Evolutionary conservation across 306 rosid genomes (phyloP), one percentile per base, ranked within the genome.

Genomic region (Ochetophila trinervis): DNA sequence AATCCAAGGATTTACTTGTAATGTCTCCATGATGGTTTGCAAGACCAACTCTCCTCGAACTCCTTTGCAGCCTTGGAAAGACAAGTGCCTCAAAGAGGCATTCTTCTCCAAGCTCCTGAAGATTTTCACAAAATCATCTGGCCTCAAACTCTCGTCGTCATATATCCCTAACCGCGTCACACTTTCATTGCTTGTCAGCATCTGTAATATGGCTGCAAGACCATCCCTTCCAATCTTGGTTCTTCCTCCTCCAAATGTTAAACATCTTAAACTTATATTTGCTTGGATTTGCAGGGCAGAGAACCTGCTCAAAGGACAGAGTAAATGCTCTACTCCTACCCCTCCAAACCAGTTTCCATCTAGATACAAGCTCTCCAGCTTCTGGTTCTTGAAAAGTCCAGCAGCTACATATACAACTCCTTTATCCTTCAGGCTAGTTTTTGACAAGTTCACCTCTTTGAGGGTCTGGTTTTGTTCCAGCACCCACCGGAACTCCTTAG

Each of bases 1-100:
- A 19, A 90, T 83, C 97, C 96, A 94, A 77, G 97, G 99, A 82
- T 94, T 90, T 47, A 94, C 84, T 74, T 88, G 89, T 0, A 94
- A 23, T 44, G 84, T 85, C 84, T 88, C 99, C 90, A 83, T 79
- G 36, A 94, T 87, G 40, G 83, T 71, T 77, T 86, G 76, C 78
- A 86, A 69, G 56, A 90, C 82, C 63, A 58, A 57, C 71, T 90
- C 95, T 72, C 99, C 97, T 58, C 71, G 86, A 64, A 94, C 86
- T 12, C 91, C 91, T 57, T 81, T 84, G 78, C 96, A 93, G 17
- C 97, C 97, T 50, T 83, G 91, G 35, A 90, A 60, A 20, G 90
- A 88, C 27, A 90, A 81, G 78, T 63, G 67, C 69, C 83, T 88
- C 86, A 94, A 80, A 42, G 78, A 72, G 52, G 97, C 96, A 73